Conservation (phyloP, 2,329 filamentous ascomycete species). For the Aspergillus sp. region DNA sequence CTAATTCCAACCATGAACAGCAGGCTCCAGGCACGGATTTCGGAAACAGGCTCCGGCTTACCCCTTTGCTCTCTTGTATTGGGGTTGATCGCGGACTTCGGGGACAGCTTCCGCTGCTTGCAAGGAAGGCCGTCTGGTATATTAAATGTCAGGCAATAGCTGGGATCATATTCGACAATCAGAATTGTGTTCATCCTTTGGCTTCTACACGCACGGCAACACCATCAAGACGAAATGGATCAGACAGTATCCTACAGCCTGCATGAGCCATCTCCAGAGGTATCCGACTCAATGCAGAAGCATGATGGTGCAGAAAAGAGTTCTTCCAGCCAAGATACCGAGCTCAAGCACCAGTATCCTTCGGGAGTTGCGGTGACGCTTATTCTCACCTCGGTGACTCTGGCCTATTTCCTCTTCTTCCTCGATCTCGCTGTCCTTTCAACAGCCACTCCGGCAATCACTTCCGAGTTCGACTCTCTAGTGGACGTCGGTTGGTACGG, state of each 20-base stretch:
- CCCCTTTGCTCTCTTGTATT: no score
- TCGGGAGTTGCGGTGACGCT: slow-evolving; percentile 21
- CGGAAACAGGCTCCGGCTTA: not conserved
- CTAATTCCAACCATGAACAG: not conserved
- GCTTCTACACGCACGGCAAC: not conserved
- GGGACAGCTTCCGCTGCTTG: not conserved
- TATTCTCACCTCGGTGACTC: slow-evolving; percentile 29
- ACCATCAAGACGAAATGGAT: not conserved
- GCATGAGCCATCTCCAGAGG: not conserved
- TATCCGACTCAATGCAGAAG: slow-evolving; percentile 10
- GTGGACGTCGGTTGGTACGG: slow-evolving; percentile 15
- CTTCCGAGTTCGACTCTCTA: slow-evolving; percentile 34
- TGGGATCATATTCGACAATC: no score
- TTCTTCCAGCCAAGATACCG: slow-evolving; percentile 19
- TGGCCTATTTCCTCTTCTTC: slow-evolving; percentile 32
- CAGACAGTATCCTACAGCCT: not conserved
- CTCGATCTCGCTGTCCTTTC: slow-evolving; percentile 24
- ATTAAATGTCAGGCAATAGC: not conserved
- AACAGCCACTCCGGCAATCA: slow-evolving; percentile 40
- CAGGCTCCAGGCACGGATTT: not conserved
- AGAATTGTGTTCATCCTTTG: no score
- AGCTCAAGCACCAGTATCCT: slow-evolving; percentile 25
- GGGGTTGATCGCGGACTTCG: not conserved
- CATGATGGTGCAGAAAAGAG: not conserved
- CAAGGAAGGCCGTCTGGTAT: not conserved